phyloP scores from a whole-genome alignment of 2,329 filamentous ascomycete species.

The Paecilomyces sp. region DNA sequence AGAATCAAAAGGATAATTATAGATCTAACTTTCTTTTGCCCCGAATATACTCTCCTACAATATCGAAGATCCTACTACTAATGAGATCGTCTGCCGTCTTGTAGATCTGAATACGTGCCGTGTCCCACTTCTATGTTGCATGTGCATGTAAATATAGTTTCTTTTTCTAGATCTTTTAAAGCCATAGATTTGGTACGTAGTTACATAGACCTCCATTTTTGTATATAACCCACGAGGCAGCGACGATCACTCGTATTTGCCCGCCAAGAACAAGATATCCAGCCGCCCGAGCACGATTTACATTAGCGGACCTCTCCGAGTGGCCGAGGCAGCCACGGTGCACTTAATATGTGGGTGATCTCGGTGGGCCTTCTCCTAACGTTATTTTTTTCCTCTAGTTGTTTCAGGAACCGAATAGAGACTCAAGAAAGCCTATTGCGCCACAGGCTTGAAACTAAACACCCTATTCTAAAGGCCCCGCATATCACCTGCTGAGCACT shows the following conservation, averaged over 20 bases:
- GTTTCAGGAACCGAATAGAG: neutral
- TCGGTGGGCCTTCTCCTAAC: neutral
- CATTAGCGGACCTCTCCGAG: neutral
- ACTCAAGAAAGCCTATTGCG: neutral
- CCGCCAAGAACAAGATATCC: neutral
- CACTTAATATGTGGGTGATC: neutral
- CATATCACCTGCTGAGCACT: neutral
- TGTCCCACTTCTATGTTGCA: too few species aligned
- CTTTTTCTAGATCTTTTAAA: too few species aligned
- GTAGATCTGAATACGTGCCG: neutral
- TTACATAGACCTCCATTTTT: neutral
- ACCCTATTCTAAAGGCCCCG: neutral
- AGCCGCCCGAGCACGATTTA: neutral
- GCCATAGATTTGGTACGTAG: too few species aligned
- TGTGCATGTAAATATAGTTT: too few species aligned
- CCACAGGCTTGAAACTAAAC: neutral
- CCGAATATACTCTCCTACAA: too few species aligned
- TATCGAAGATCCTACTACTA: too few species aligned
- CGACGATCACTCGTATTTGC: neutral
- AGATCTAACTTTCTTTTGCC: too few species aligned
- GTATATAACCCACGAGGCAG: neutral
- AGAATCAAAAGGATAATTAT: too few species aligned
- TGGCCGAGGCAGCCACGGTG: neutral
- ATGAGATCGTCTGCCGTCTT: neutral
- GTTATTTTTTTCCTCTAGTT: neutral